Evolutionary conservation across 495 filamentous ascomycete species (phyloP).

Genomic region (Wilcoxina mikolae): DNA sequence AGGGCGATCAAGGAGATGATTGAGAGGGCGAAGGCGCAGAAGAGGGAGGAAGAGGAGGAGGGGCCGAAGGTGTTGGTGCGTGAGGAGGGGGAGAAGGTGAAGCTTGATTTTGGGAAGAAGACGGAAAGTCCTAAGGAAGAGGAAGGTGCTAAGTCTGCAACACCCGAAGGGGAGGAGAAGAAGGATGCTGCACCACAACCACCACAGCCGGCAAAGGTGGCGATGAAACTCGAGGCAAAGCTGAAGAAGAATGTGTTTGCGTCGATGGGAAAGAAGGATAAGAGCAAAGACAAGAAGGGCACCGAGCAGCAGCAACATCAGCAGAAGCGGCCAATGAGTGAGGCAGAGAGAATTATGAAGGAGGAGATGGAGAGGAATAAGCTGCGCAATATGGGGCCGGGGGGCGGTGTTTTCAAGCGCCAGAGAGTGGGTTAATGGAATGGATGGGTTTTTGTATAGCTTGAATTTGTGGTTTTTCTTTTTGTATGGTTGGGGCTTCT

Average conservation of each 20-base stretch:
- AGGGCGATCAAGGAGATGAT: constrained; percentile 66
- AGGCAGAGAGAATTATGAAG: constrained; percentile 84
- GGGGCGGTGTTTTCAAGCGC: background rate
- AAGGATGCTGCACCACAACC: background rate
- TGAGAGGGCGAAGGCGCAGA: constrained; percentile 54
- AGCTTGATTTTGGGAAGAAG: constrained; percentile 43
- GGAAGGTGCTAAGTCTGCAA: background rate
- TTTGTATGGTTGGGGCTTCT: background rate
- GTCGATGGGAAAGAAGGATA: constrained; percentile 31
- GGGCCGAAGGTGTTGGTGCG: constrained; percentile 44
- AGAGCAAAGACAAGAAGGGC: constrained; percentile 27
- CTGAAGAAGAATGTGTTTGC: constrained; percentile 75
- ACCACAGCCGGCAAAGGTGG: constrained; percentile 33
- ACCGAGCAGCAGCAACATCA: constrained; percentile 44
- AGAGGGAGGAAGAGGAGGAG: constrained; percentile 36
- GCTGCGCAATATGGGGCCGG: background rate
- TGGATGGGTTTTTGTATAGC: too few relatives aligned
- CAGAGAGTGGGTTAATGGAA: background rate
- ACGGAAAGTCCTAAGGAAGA: constrained; percentile 3
- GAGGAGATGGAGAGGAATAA: constrained; percentile 50
- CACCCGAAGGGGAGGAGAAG: background rate
- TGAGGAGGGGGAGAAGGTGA: constrained; percentile 71
- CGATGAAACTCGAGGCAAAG: constrained; percentile 43
- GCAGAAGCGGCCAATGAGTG: constrained; percentile 63
- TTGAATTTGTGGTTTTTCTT: background rate